Percentiles rank a stretch among this genome's conserved stretches.
Evolutionary conservation across 352 stramenopile genomes (phyloP).

Genomic region (Phytophthora boehmeriae): DNA sequence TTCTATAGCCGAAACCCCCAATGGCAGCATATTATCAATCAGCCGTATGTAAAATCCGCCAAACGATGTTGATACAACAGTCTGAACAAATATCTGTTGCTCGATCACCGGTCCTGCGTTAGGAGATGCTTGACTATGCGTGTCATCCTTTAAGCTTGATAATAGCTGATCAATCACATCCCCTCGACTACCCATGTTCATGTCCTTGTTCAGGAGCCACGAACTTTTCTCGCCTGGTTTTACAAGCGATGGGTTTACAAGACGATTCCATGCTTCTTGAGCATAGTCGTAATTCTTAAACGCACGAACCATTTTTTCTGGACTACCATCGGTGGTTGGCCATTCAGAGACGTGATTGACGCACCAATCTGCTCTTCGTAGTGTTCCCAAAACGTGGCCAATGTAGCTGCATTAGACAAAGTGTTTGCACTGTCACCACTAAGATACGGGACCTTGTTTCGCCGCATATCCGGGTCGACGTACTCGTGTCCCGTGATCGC

Average conservation of each 20-base stretch:
- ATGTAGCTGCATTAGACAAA: slow-evolving; percentile 60
- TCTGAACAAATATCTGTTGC: slow-evolving; percentile 78
- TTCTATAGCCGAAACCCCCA: slow-evolving; percentile 79
- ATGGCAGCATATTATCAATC: slow-evolving; percentile 82
- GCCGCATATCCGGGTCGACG: slow-evolving; percentile 61
- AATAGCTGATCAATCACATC: slow-evolving; percentile 82
- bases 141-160: slow-evolving; percentile 67
- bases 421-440: slow-evolving; percentile 38
- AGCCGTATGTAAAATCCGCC: slow-evolving; percentile 87
- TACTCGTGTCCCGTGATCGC: slow-evolving; percentile 82
- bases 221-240: slow-evolving; percentile 69
- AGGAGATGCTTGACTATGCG: slow-evolving; percentile 20
- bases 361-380: slow-evolving; percentile 78
- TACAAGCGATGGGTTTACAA: slow-evolving; percentile 78
- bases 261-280: slow-evolving; percentile 82
- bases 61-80: slow-evolving; percentile 80
- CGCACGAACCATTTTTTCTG: slow-evolving; percentile 89
- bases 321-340: slow-evolving; percentile 52
- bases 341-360: slow-evolving; percentile 61
- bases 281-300: slow-evolving; percentile 91
- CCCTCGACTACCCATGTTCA: slow-evolving; percentile 74
- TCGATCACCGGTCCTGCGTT: slow-evolving; percentile 24
- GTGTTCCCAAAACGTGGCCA: slow-evolving; percentile 73
- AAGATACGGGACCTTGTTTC: slow-evolving; percentile 73
- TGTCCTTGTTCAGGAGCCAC: slow-evolving; percentile 84